Conservation (phyloP, 352 stramenopile genomes). For the Pythium rhizo-oryzae region DNA sequence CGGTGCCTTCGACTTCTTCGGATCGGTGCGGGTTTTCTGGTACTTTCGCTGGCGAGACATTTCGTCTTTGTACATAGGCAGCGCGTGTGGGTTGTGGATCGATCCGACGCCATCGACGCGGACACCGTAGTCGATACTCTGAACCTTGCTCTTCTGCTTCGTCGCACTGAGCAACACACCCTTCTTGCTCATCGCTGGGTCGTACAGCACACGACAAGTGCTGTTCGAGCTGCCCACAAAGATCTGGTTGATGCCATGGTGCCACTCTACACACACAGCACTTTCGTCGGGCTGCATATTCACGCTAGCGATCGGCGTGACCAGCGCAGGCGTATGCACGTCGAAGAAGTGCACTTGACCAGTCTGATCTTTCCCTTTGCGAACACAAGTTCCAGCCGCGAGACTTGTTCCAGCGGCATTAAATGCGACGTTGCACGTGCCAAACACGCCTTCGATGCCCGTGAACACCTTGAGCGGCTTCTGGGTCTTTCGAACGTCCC, state of each 20-base stretch:
- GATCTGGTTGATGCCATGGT: slow-evolving; percentile 82
- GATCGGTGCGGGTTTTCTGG: slow-evolving; percentile 64
- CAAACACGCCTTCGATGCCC: slow-evolving; percentile 69
- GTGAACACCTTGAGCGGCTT: slow-evolving; percentile 65
- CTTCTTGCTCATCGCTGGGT: slow-evolving; percentile 69
- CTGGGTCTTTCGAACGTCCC: slow-evolving; percentile 70
- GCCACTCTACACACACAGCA: slow-evolving; percentile 84
- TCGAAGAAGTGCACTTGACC: slow-evolving; percentile 79
- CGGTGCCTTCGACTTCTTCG: slow-evolving; percentile 73
- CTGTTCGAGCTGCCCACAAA: slow-evolving; percentile 75
- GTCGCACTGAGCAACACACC: slow-evolving; percentile 81
- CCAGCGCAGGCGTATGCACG: slow-evolving; percentile 57
- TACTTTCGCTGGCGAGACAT: slow-evolving; percentile 72
- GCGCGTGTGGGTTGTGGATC: slow-evolving; percentile 74
- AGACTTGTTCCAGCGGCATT: slow-evolving; percentile 74
- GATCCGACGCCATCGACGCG: slow-evolving; percentile 72
- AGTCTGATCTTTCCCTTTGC: slow-evolving; percentile 50
- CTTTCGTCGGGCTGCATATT: slow-evolving; percentile 83
- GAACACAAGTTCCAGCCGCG: slow-evolving; percentile 71
- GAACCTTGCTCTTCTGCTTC: slow-evolving; percentile 69
- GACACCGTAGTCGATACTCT: slow-evolving; percentile 54
- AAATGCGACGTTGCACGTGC: slow-evolving; percentile 81
- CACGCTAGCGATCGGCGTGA: slow-evolving; percentile 57
- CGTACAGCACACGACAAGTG: slow-evolving; percentile 72
- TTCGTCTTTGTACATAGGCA: slow-evolving; percentile 86